Evolutionary conservation across 805 yeast species (phyloP).

Genomic region (Ogataea nitratoaversa): DNA sequence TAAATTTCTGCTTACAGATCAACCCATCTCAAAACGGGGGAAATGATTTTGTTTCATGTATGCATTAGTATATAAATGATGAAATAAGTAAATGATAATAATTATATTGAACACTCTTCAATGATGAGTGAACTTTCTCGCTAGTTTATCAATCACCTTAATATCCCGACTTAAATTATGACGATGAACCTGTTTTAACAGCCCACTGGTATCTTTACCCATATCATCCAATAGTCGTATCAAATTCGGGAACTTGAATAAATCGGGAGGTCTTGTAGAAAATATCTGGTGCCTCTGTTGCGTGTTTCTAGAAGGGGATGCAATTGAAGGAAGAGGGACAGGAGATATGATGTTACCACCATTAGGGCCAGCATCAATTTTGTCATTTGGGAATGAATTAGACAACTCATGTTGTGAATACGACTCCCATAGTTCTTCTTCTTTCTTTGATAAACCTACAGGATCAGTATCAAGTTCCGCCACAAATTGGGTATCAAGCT

Average conservation of each 20-base stretch:
- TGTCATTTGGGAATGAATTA: no score
- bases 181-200: not conserved
- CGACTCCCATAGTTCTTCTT: not conserved
- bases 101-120: not conserved
- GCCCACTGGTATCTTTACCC: slow-evolving; percentile 12
- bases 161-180: not conserved
- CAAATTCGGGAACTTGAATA: slow-evolving; percentile 8
- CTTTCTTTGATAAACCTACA: no score
- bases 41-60: no score
- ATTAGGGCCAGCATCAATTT: no score
- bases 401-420: no score
- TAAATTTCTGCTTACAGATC: not conserved
- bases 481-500: slow-evolving; percentile 17
- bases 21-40: not conserved
- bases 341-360: no score
- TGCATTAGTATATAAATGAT: not conserved
- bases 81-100: not conserved
- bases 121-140: slow-evolving; percentile 9
- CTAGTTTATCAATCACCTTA: not conserved
- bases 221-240: slow-evolving; percentile 10
- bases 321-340: no score
- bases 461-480: slow-evolving; percentile 16
- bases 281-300: slow-evolving; percentile 2
- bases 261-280: slow-evolving; percentile 9
- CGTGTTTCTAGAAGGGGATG: no score